These are phyloP conservation scores for Corymbia maculata DNA, from an alignment of 345 rosid species.

Conservation along the genomic window DNA sequence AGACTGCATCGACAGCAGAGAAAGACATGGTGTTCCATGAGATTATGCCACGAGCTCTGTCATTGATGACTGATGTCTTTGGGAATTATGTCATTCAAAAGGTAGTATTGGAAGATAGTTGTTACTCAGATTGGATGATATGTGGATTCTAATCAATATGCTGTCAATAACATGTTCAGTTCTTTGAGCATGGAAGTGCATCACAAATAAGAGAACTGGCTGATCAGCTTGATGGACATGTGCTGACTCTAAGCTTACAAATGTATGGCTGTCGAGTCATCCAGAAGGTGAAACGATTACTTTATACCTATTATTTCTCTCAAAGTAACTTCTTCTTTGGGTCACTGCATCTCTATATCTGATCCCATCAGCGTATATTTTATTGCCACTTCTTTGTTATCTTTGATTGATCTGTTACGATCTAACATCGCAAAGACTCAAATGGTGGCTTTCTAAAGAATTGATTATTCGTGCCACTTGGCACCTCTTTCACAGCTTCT, in stretches of 20 bases:
- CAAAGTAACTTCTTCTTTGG: background rate
- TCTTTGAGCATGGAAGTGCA: slow-evolving; percentile 91
- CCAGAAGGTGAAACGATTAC: slow-evolving; percentile 54
- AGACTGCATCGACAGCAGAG: slow-evolving; percentile 80
- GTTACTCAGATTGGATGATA: background rate
- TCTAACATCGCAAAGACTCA: background rate
- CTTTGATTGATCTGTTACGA: background rate
- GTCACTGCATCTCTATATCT: background rate
- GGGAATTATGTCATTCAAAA: slow-evolving; percentile 96
- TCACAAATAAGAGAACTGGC: slow-evolving; percentile 79
- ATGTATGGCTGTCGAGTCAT: slow-evolving; percentile 99
- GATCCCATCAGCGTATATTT: background rate
- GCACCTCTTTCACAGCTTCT: background rate
- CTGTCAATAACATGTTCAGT: slow-evolving; percentile 28
- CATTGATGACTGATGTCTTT: slow-evolving; percentile 91
- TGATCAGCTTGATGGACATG: slow-evolving; percentile 71
- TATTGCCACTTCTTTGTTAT: background rate
- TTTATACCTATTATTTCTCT: background rate
- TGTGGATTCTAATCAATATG: background rate
- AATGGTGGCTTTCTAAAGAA: background rate
- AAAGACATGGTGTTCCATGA: slow-evolving; percentile 82
- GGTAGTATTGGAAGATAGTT: slow-evolving; percentile 21
- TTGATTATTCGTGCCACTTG: background rate
- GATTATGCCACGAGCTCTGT: slow-evolving; percentile 76
- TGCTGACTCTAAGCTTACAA: slow-evolving; percentile 83